Conservation (phyloP, 352 stramenopile genomes). For the Phytophthora rubi region DNA sequence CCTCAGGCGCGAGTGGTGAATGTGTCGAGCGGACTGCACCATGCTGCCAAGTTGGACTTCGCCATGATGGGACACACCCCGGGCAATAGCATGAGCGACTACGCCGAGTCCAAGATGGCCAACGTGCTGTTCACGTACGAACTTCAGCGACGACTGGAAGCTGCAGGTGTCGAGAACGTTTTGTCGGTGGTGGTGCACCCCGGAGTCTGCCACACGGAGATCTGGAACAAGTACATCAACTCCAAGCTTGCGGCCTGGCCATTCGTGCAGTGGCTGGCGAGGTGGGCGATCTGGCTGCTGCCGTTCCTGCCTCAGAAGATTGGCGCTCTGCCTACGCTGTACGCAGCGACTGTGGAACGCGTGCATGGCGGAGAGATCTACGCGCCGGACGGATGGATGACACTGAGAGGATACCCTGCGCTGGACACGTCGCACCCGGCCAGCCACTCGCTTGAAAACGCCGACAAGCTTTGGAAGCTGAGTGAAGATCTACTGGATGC, state of each 20-base stretch:
- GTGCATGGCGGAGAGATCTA: constrained; percentile 38
- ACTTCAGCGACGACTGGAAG: constrained; percentile 44
- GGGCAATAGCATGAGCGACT: constrained; percentile 35
- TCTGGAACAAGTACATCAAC: constrained; percentile 45
- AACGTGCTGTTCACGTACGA: constrained; percentile 62
- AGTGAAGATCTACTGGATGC: constrained; percentile 46
- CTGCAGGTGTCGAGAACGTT: constrained; percentile 35
- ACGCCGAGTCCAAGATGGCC: constrained; percentile 56
- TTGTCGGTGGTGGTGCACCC: constrained; percentile 48
- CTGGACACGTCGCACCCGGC: constrained; percentile 41
- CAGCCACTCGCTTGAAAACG: constrained; percentile 40
- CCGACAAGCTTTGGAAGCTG: constrained; percentile 45
- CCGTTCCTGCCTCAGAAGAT: constrained; percentile 45
- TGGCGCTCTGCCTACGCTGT: constrained; percentile 55
- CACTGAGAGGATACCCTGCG: constrained; percentile 49
- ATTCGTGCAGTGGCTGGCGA: constrained; percentile 54
- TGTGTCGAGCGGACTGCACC: constrained; percentile 48
- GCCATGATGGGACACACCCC: constrained; percentile 31
- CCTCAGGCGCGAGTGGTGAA: constrained; percentile 47
- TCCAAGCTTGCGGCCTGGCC: constrained; percentile 39
- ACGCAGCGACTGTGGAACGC: constrained; percentile 44
- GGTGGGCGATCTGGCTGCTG: constrained; percentile 43
- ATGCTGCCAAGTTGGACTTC: constrained; percentile 40
- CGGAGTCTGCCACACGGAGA: constrained; percentile 44
- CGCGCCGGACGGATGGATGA: constrained; percentile 38